A percentile compares a stretch with the other conserved stretches of the same genome.
phyloP scores from a whole-genome alignment of 352 stramenopile species.

The Phytopythium oedochilum region DNA sequence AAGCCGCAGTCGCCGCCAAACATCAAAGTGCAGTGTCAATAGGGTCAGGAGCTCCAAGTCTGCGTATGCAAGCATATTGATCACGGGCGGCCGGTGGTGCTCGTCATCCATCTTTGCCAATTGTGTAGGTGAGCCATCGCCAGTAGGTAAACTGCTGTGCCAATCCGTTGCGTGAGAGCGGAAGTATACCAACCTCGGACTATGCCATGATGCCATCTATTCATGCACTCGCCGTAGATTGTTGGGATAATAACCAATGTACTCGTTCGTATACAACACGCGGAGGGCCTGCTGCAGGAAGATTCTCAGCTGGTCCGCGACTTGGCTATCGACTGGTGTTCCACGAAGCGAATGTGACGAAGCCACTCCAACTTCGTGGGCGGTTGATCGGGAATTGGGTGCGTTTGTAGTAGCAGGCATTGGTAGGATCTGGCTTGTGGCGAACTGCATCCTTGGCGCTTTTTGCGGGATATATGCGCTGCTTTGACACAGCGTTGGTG shows the following conservation, averaged over 20 bases:
- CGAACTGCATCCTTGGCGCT: too few relatives aligned
- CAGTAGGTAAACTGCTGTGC: constrained; percentile 11
- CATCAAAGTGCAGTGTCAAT: constrained; percentile 5
- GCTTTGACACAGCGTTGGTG: too few relatives aligned
- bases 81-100: constrained; percentile 7
- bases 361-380: too few relatives aligned
- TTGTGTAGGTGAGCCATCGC: constrained; percentile 22
- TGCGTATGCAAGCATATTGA: constrained; percentile 13
- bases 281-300: neutral
- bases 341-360: too few relatives aligned
- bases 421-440: too few relatives aligned
- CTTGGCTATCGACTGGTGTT: too few relatives aligned
- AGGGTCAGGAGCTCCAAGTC: constrained; percentile 13
- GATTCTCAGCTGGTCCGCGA: too few relatives aligned
- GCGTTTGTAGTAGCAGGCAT: too few relatives aligned
- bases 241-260: constrained; percentile 27
- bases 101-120: constrained; percentile 8
- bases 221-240: constrained; percentile 21
- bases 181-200: too few relatives aligned
- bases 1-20: constrained; percentile 13
- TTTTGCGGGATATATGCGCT: too few relatives aligned
- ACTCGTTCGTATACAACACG: constrained; percentile 14
- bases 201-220: neutral
- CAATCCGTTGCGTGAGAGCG: neutral
- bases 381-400: too few relatives aligned